Conservation (phyloP, 2,329 filamentous ascomycete species). For the Calonectria naviculata region DNA sequence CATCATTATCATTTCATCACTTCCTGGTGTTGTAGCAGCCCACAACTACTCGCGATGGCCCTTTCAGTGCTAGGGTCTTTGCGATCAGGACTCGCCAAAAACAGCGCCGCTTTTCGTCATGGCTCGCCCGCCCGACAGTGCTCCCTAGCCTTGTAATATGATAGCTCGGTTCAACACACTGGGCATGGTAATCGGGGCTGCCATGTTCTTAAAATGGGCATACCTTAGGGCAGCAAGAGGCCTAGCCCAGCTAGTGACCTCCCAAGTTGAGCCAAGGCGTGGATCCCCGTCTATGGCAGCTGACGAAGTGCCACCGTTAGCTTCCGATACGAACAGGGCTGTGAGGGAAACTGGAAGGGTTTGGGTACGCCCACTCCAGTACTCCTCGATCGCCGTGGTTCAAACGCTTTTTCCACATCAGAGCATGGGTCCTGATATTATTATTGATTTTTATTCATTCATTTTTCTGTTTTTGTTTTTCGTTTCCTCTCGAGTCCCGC, state of each 20-base stretch:
- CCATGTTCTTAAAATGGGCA: not conserved
- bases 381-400: not conserved
- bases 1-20: not conserved
- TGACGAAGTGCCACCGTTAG: not conserved
- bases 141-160: not conserved
- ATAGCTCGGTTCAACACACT: not conserved
- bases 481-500: not conserved
- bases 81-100: not conserved
- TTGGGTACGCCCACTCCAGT: not conserved
- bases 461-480: not conserved
- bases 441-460: not conserved
- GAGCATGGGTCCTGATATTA: not conserved
- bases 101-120: constrained; percentile 1
- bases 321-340: not conserved
- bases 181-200: not conserved
- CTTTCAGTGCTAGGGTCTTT: not conserved
- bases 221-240: constrained; percentile 1
- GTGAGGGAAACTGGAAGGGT: not conserved
- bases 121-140: not conserved
- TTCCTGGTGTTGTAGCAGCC: not conserved
- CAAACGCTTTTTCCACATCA: not conserved
- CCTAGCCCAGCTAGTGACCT: not conserved
- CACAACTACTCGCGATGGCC: not conserved
- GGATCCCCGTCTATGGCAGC: not conserved
- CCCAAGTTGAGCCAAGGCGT: not conserved